Conservation (phyloP, 2,329 filamentous ascomycete genomes). For the Fusarium torreyae region DNA sequence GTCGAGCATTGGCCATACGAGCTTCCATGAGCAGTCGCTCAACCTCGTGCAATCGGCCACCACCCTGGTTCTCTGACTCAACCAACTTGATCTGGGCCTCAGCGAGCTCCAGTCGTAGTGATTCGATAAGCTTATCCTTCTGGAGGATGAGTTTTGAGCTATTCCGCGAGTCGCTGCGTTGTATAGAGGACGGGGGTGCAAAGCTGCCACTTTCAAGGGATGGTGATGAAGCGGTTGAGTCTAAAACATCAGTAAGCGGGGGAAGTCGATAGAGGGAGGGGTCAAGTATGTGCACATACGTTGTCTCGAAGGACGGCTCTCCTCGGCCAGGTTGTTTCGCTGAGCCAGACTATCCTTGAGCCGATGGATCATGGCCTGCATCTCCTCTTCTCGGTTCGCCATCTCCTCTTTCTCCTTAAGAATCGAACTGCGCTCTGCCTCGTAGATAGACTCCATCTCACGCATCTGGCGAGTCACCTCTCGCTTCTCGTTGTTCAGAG, state of each 20-base stretch:
- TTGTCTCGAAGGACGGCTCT: conserved; percentile 71
- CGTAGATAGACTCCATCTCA: conserved; percentile 93
- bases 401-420: conserved; percentile 94
- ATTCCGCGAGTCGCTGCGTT: conserved; percentile 90
- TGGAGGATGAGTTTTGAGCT: conserved; percentile 92
- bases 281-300: conserved; percentile 60
- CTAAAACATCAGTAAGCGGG: conserved; percentile 43
- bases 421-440: conserved; percentile 88
- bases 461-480: conserved; percentile 87
- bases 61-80: conserved; percentile 93
- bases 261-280: conserved; percentile 2
- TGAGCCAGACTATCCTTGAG: conserved; percentile 91
- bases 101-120: conserved; percentile 89
- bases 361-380: conserved; percentile 90
- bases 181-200: conserved; percentile 85
- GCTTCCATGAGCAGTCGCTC: conserved; percentile 91
- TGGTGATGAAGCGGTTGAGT: conserved; percentile 71
- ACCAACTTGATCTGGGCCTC: conserved; percentile 96
- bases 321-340: conserved; percentile 73
- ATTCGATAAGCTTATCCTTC: conserved; percentile 97
- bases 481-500: conserved; percentile 86
- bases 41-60: conserved; percentile 89
- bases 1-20: conserved; percentile 92
- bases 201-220: conserved; percentile 84
- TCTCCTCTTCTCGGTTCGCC: conserved; percentile 86